Evolutionary conservation across 164 flowering plant genomes (phyloP).

Genomic region (Aristolochia fimbriata): DNA sequence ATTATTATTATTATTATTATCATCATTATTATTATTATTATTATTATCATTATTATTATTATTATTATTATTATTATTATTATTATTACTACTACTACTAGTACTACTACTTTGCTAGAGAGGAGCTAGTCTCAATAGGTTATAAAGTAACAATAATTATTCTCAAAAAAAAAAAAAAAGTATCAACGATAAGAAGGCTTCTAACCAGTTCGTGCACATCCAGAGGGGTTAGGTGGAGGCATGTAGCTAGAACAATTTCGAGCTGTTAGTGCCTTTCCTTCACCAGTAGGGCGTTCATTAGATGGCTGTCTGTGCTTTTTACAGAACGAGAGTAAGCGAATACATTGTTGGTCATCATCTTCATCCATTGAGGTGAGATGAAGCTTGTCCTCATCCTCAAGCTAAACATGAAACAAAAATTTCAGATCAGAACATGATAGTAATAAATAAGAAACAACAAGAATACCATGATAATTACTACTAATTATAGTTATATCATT

Average conservation of each 20-base stretch:
- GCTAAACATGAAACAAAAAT: constrained; percentile 31
- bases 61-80: no score
- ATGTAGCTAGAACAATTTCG: constrained; percentile 38
- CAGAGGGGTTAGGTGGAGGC: constrained; percentile 78
- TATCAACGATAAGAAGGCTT: neutral
- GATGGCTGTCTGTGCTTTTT: constrained; percentile 82
- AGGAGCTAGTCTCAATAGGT: no score
- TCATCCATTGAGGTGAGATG: constrained; percentile 66
- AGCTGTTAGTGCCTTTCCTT: constrained; percentile 22
- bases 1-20: no score
- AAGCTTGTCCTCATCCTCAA: constrained; percentile 79
- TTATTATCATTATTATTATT: no score
- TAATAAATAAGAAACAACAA: constrained; percentile 1
- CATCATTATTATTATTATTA: no score
- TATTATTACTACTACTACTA: no score
- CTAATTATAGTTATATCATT: neutral
- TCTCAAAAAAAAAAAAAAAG: no score
- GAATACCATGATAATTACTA: neutral
- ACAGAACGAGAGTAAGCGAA: constrained; percentile 89
- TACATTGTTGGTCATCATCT: constrained; percentile 81
- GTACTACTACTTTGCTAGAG: no score
- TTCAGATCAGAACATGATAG: constrained; percentile 1
- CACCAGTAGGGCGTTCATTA: constrained; percentile 38
- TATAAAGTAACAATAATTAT: neutral
- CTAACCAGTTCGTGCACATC: constrained; percentile 93